Evolutionary conservation across 306 rosid genomes (phyloP).

Genomic region (Quercus variabilis): DNA sequence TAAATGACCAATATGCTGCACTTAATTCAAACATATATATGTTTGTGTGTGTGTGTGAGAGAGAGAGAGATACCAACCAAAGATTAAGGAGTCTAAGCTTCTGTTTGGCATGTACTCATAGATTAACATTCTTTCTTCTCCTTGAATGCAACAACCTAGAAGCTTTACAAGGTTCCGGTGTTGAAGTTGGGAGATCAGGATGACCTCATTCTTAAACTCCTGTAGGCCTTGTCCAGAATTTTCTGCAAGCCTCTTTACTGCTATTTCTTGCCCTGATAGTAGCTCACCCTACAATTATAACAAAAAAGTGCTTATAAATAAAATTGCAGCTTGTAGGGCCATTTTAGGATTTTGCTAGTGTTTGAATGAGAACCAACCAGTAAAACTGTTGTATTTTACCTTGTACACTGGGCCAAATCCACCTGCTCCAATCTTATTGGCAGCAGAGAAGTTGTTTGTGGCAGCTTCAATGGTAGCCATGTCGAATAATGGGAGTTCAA

Average conservation of each 20-base stretch:
- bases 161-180: constrained; percentile 49
- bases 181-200: constrained; percentile 44
- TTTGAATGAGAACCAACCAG: not conserved
- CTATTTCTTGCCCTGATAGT: constrained; percentile 38
- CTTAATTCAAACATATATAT: not conserved
- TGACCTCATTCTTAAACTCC: constrained; percentile 45
- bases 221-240: constrained; percentile 41
- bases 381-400: constrained; percentile 20
- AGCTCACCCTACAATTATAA: constrained; percentile 36
- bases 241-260: constrained; percentile 37
- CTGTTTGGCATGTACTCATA: constrained; percentile 46
- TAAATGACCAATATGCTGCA: not conserved
- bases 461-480: constrained; percentile 44
- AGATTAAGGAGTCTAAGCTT: constrained; percentile 39
- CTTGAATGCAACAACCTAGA: constrained; percentile 41
- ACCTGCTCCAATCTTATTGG: constrained; percentile 51
- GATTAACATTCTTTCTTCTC: constrained; percentile 37
- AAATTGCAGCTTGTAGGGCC: not conserved
- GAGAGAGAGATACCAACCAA: constrained; percentile 33
- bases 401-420: constrained; percentile 53
- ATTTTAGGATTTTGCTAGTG: too few relatives aligned
- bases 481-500: constrained; percentile 35
- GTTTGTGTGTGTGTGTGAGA: not conserved
- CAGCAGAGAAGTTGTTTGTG: constrained; percentile 32
- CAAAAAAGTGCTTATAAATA: not conserved